Conservation (phyloP, 306 rosid genomes). For the Prunus fruticosa region DNA sequence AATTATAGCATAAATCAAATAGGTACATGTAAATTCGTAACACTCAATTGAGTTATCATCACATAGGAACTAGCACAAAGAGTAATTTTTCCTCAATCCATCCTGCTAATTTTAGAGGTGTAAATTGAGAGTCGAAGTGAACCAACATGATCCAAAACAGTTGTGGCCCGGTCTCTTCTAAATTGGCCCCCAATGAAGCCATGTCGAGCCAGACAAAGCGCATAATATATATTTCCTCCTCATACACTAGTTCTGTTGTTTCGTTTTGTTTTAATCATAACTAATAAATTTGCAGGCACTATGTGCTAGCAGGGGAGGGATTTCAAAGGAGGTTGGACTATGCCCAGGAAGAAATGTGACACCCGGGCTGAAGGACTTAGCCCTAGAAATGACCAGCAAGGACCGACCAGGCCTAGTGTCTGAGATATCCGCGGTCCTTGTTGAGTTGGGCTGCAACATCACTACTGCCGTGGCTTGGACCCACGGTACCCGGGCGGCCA, state of each 20-base stretch:
- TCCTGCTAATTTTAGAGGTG: neutral
- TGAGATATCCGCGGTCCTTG: conserved; percentile 63
- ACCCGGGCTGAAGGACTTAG: conserved; percentile 40
- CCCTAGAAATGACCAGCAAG: conserved; percentile 61
- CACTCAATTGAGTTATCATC: neutral
- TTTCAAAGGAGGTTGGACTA: conserved; percentile 10
- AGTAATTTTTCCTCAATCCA: neutral
- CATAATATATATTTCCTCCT: neutral
- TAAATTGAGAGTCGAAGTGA: too few species aligned
- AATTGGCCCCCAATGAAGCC: neutral
- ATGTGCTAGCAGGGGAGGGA: conserved; percentile 44
- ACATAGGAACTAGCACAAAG: neutral
- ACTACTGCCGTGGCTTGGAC: conserved; percentile 77
- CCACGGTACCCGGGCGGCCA: conserved; percentile 56
- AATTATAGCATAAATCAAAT: neutral
- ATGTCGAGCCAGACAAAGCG: neutral
- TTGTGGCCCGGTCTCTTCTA: too few species aligned
- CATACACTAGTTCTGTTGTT: neutral
- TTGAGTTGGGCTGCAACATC: conserved; percentile 55
- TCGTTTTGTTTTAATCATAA: neutral
- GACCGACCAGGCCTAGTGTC: conserved; percentile 80
- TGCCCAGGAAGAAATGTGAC: conserved; percentile 28
- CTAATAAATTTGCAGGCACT: conserved; percentile 47
- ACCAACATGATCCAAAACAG: too few species aligned
- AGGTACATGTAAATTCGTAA: neutral